These are phyloP conservation scores for Jatropha multifida DNA, from an alignment of 441 rosid genomes.

Conservation along the genomic window DNA sequence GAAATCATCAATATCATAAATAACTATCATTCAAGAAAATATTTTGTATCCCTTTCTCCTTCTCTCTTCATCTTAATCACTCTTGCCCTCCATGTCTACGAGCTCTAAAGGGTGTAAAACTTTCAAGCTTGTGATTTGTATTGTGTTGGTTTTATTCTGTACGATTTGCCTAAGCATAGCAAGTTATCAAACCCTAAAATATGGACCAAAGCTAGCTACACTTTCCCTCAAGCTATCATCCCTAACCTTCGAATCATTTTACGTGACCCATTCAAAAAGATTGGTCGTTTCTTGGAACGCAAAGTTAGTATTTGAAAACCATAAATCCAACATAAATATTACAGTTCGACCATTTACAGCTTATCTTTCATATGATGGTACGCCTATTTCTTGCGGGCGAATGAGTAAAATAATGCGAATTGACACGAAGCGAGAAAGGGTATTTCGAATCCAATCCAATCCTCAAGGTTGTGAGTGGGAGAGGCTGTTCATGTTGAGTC, in stretches of 20 bases:
- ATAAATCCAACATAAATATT: not conserved
- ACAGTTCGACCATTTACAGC: not conserved
- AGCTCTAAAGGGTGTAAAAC: not conserved
- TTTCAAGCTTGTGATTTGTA: not conserved
- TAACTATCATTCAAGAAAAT: too few relatives aligned
- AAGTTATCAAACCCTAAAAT: not conserved
- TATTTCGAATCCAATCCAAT: not conserved
- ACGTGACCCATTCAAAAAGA: not conserved
- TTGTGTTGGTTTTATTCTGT: not conserved
- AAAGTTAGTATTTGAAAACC: not conserved
- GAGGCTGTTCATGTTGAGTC: not conserved
- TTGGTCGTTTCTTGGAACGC: not conserved
- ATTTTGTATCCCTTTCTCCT: too few relatives aligned
- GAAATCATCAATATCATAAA: too few relatives aligned
- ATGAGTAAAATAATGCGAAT: not conserved
- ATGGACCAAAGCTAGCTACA: not conserved
- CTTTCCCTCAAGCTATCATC: not conserved
- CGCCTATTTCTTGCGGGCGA: not conserved
- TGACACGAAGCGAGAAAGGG: too few relatives aligned
- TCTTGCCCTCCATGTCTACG: not conserved
- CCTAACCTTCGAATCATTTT: not conserved
- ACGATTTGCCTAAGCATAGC: not conserved
- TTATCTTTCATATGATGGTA: not conserved
- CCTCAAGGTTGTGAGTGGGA: not conserved
- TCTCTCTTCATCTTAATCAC: too few relatives aligned